A percentile compares a stretch with the other conserved stretches of the same genome.
Evolutionary conservation across 1,284 basidiomycete genomes (phyloP).

Genomic region (Cryptococcus sp.): DNA sequence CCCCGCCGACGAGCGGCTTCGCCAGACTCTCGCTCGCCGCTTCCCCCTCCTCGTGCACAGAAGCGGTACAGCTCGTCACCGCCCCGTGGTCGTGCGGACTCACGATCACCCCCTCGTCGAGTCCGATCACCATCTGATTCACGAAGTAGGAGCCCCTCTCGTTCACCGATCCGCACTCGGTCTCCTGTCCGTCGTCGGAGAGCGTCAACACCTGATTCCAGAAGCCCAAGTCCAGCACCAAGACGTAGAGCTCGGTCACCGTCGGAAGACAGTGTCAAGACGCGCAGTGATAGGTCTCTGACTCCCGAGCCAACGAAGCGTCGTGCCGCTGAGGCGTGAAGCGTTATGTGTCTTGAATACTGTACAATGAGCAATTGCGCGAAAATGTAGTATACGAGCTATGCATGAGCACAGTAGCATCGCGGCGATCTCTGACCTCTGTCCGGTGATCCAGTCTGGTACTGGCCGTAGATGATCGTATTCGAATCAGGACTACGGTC

Average conservation of each 20-base stretch:
- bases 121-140: conserved; percentile 12
- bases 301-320: conserved; percentile 28
- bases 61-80: conserved; percentile 4
- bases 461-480: too few species aligned
- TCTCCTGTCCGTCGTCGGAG: conserved; percentile 5
- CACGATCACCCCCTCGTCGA: conserved; percentile 8
- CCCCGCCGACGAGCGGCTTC: conserved; percentile 4
- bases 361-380: too few species aligned
- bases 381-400: too few species aligned
- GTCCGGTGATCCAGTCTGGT: too few species aligned
- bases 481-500: too few species aligned
- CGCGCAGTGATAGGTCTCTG: conserved; percentile 33
- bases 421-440: too few species aligned
- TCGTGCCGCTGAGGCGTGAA: too few species aligned
- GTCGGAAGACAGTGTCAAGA: conserved; percentile 19
- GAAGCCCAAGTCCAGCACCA: conserved; percentile 16
- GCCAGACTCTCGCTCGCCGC: conserved; percentile 49
- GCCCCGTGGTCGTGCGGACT: conserved; percentile 12
- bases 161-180: conserved; percentile 10
- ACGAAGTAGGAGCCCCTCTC: conserved; percentile 1
- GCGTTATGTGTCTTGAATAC: too few species aligned
- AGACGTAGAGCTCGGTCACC: conserved; percentile 15
- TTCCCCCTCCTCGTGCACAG: conserved; percentile 45
- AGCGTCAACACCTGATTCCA: conserved; percentile 10
- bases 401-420: too few species aligned